Base-by-base conservation (phyloP, 1,139 yeast genomes). In the Protomyces inouyei region DNA sequence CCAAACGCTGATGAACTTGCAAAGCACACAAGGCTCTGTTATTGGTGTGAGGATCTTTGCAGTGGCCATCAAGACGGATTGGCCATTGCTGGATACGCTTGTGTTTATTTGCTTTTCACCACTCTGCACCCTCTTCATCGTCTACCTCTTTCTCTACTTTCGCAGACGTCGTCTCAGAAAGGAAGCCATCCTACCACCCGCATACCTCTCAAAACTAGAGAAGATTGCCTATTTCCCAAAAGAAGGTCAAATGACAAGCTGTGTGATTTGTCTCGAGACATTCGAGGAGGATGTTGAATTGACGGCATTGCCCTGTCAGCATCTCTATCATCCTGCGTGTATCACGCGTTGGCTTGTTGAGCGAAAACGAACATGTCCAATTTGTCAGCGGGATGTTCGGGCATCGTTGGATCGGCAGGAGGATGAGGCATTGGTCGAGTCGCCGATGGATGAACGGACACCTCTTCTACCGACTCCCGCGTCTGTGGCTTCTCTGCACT, bases 221-320 rank as follows among this genome's bases (percentile, higher is more conserved):
- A 18, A 32, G 4, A 51, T 59, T 32, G 56, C 43, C 32, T 59
- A 59, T 55, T 43, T 59, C 52, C 52, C 63, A 3, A 59, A 59
- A 45, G 63, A 59, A 37, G 63, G 63, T 18, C 57, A 40, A 38
- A 52, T 52, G 23, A 45, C 75, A 25, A 79, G 76, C 68, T 78
- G 81, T 69, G 77, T 76, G 53, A 76, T 78, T 21, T 78, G 81
- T 60, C 72, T 78, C 40, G 81, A 78, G 57, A 77, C 76, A 66
- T 78, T 76, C 64, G 72, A 70, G 9, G 71, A 73, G 10, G 76
- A 76, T 9, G 73, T 70, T 46, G 70, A 68, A 51, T 76, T 78
- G 37, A 73, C 77, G 78, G 71, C 72, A 38, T 70, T 78, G 43
- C 82, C 81, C 1, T 78, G 81, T 66, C 74, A 74, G 10, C 82